Conservation (phyloP, 352 stramenopile genomes). For the Globisporangium barbulae region DNA sequence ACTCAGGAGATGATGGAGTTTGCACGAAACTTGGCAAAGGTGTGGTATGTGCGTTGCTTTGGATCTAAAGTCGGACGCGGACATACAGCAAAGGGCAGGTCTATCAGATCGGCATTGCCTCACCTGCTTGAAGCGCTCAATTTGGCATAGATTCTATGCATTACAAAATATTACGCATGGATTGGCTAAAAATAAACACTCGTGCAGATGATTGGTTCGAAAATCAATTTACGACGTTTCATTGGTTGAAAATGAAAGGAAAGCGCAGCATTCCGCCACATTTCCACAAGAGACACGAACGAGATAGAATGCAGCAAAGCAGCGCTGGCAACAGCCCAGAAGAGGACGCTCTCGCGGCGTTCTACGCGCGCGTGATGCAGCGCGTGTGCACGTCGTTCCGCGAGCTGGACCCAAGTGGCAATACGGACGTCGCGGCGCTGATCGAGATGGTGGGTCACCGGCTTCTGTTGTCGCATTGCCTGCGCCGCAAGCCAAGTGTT, state of each 20-base stretch:
- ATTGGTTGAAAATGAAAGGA: conserved; percentile 2
- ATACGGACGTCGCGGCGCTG: conserved; percentile 15
- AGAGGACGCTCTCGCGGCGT: conserved; percentile 32
- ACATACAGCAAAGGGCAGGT: no score
- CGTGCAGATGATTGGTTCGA: no score
- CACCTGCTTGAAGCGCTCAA: no score
- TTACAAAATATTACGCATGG: background rate
- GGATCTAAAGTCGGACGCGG: background rate
- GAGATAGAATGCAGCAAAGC: background rate
- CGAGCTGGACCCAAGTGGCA: conserved; percentile 21
- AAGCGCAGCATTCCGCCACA: background rate
- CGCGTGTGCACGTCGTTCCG: conserved; percentile 47
- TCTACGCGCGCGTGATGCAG: conserved; percentile 60
- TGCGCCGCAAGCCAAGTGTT: no score
- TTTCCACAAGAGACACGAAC: background rate
- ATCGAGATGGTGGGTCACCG: conserved; percentile 28
- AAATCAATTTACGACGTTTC: no score
- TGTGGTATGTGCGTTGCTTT: background rate
- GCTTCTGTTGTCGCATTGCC: background rate
- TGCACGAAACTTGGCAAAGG: background rate
- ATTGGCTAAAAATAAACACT: background rate
- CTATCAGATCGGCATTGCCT: no score
- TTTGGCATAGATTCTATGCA: no score
- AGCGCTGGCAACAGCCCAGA: background rate
- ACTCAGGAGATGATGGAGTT: background rate